These are phyloP conservation scores for Sutorius australiensis DNA, from an alignment of 768 basidiomycete species.

Conservation along the genomic window DNA sequence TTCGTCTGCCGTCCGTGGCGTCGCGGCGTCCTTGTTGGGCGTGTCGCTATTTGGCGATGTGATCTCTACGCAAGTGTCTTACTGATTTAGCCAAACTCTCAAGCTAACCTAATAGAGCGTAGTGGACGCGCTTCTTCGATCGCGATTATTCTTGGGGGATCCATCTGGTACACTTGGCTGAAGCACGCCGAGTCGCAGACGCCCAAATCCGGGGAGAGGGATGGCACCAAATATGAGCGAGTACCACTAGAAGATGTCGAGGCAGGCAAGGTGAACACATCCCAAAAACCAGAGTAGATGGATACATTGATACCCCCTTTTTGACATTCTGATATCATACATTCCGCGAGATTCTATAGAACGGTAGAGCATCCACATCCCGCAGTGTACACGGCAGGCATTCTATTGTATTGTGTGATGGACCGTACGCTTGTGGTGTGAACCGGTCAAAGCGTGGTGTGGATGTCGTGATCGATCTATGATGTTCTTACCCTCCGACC, in stretches of 20 bases:
- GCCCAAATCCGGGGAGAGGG: conserved; percentile 29
- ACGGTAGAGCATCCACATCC: neutral
- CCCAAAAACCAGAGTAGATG: conserved; percentile 30
- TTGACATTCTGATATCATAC: conserved; percentile 7
- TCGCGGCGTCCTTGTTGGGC: conserved; percentile 82
- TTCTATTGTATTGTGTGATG: conserved; percentile 1
- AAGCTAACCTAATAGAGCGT: conserved; percentile 6
- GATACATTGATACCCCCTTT: conserved; percentile 14
- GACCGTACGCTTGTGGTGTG: neutral
- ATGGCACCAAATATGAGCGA: conserved; percentile 48
- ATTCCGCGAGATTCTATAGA: conserved; percentile 12
- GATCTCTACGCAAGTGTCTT: conserved; percentile 62
- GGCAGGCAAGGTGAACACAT: conserved; percentile 34
- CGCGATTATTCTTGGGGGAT: conserved; percentile 74
- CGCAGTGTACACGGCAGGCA: conserved; percentile 3
- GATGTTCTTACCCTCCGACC: conserved; percentile 4
- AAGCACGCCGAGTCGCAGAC: conserved; percentile 67
- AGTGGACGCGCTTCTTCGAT: conserved; percentile 84
- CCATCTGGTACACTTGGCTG: conserved; percentile 84
- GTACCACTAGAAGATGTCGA: conserved; percentile 65
- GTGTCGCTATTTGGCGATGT: conserved; percentile 79
- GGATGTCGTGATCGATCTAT: conserved; percentile 13
- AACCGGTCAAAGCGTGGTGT: neutral
- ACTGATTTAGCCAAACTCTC: neutral
- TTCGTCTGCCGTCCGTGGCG: conserved; percentile 92